A percentile compares a stretch with the other conserved stretches of the same genome.
These are phyloP conservation scores for Meira miltonrushii DNA, from an alignment of 1,284 basidiomycete species.

Conservation along the genomic window DNA sequence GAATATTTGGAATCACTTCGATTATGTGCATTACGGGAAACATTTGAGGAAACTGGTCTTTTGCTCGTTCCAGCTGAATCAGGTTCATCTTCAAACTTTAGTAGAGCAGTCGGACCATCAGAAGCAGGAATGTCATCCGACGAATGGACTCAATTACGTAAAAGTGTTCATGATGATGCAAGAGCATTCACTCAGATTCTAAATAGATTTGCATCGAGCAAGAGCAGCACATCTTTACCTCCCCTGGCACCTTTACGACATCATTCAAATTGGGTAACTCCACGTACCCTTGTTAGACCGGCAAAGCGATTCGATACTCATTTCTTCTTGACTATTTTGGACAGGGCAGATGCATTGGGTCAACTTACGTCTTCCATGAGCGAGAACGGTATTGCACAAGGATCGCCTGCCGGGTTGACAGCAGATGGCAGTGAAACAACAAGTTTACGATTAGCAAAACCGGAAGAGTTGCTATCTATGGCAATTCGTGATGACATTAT, in stretches of 20 bases:
- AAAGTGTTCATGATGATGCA: constrained; percentile 43
- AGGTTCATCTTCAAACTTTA: constrained; percentile 15
- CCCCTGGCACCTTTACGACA: constrained; percentile 33
- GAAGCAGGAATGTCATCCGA: constrained; percentile 32
- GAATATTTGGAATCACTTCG: constrained; percentile 29
- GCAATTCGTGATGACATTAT: constrained; percentile 35
- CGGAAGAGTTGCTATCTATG: constrained; percentile 26
- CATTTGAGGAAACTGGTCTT: constrained; percentile 45
- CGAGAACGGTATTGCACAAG: neutral
- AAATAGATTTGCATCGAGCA: constrained; percentile 3
- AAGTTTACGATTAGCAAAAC: constrained; percentile 28
- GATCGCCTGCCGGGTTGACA: constrained; percentile 14
- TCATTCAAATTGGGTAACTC: constrained; percentile 45
- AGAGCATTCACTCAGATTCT: constrained; percentile 34
- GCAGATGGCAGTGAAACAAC: constrained; percentile 41
- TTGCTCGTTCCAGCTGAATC: constrained; percentile 29
- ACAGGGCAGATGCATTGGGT: constrained; percentile 24
- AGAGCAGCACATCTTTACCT: neutral
- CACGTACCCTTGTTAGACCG: constrained; percentile 34
- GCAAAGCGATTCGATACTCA: constrained; percentile 46
- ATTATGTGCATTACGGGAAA: constrained; percentile 41
- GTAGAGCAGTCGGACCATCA: constrained; percentile 34
- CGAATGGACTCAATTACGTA: constrained; percentile 34
- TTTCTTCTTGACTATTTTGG: constrained; percentile 42
- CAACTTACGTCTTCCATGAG: neutral